A percentile compares a stretch with the other conserved stretches of the same genome.
phyloP scores from a whole-genome alignment of 108 stramenopile species.

The Cyclostephanos tholiformis region DNA sequence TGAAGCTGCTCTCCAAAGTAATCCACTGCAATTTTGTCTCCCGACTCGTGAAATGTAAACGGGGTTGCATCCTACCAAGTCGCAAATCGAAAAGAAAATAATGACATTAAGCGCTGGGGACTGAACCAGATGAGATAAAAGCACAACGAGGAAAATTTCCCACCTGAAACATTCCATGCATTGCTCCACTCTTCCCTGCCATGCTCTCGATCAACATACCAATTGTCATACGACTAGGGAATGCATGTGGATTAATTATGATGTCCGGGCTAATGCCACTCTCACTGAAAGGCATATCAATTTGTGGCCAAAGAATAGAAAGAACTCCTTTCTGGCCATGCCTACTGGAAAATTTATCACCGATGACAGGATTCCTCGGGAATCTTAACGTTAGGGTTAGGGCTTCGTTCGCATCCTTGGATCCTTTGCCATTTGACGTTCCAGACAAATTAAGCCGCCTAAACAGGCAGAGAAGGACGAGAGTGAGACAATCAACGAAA shows the following conservation, averaged over 20 bases:
- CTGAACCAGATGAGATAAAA: background rate
- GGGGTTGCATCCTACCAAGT: conserved; percentile 95
- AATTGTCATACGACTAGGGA: conserved; percentile 98
- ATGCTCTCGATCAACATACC: conserved; percentile 99
- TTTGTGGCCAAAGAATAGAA: conserved; percentile 98
- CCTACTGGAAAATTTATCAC: conserved; percentile 98
- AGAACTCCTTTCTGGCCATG: conserved; percentile 99
- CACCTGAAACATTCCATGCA: conserved; percentile 91
- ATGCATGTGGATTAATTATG: conserved; percentile 99
- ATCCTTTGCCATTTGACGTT: conserved; percentile 31
- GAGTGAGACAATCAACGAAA: no score
- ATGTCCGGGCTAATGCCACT: conserved; percentile 96
- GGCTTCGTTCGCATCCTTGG: conserved; percentile 43
- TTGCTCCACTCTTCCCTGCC: conserved; percentile 98
- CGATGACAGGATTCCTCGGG: conserved; percentile 96
- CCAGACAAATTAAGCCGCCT: conserved; percentile 36
- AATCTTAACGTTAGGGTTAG: conserved; percentile 92
- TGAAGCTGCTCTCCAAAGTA: conserved; percentile 98
- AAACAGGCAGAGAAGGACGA: no score
- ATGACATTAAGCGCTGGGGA: conserved; percentile 10
- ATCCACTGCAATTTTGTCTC: conserved; percentile 93
- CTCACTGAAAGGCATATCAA: conserved; percentile 99
- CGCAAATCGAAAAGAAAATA: background rate
- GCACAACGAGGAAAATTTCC: background rate
- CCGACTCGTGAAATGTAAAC: conserved; percentile 95